These are phyloP conservation scores for Microthyrium microscopicum DNA, from an alignment of 2,329 filamentous ascomycete genomes.

Conservation along the genomic window DNA sequence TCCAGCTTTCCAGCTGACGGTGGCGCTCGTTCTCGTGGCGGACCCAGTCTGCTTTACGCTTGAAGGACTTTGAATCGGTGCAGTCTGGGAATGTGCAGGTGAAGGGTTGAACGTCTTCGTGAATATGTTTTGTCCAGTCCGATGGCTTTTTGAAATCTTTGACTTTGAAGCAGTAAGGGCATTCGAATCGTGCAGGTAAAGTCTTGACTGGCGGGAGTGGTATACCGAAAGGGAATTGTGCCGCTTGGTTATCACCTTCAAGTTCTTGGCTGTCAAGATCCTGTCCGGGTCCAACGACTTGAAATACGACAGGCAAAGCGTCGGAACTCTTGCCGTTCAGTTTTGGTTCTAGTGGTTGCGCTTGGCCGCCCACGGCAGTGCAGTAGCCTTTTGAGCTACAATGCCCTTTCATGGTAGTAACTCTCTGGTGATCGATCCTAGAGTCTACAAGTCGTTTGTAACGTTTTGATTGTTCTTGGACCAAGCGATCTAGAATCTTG, in stretches of 20 bases:
- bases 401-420: slow-evolving; percentile 33
- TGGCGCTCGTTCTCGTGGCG: slow-evolving; percentile 87
- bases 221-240: slow-evolving; percentile 66
- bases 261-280: slow-evolving; percentile 51
- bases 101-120: slow-evolving; percentile 85
- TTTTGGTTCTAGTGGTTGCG: slow-evolving; percentile 42
- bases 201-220: slow-evolving; percentile 62
- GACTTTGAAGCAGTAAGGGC: slow-evolving; percentile 66
- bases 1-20: slow-evolving; percentile 82
- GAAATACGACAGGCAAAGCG: slow-evolving; percentile 35
- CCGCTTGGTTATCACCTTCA: slow-evolving; percentile 47
- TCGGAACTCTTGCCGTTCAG: slow-evolving; percentile 44
- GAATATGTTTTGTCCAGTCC: slow-evolving; percentile 93
- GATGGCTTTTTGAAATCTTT: slow-evolving; percentile 84
- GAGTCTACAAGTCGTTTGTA: slow-evolving; percentile 61
- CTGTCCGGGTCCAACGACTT: slow-evolving; percentile 36
- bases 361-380: slow-evolving; percentile 48
- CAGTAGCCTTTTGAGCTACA: slow-evolving; percentile 51
- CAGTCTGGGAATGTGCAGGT: slow-evolving; percentile 81
- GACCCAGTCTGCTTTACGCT: slow-evolving; percentile 91
- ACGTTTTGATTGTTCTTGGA: slow-evolving; percentile 60
- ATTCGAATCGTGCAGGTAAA: slow-evolving; percentile 79
- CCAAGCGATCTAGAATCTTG: slow-evolving; percentile 63
- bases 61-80: slow-evolving; percentile 77
- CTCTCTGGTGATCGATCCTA: slow-evolving; percentile 49